Evolutionary conservation across 1,139 yeast genomes (phyloP), one percentile per base, ranked within the genome.

Genomic region (Taphrina populina): DNA sequence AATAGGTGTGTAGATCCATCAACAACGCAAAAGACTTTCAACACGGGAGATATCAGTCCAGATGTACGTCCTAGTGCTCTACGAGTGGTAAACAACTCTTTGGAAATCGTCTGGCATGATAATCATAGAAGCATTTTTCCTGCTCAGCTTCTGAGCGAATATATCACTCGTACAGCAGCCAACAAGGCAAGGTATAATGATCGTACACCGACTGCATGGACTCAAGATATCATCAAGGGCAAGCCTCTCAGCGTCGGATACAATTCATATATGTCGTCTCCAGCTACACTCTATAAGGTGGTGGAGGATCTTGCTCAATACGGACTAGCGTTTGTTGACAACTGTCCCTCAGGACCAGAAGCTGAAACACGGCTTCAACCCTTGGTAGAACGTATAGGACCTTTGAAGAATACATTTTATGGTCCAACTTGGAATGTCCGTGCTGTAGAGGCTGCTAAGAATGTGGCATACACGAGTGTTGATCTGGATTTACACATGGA

Each of bases 401-500:
- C 84, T 62, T 73, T 85, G 58, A 83, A 82, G 63, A 74, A 77
- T 60, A 85, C 95, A 0, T 83, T 86, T 63, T 84, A 84, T 64
- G 95, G 95, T 0, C 75, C 79, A 1, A 72, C 82, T 2, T 86
- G 87, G 71, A 86, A 85, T 65, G 92, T 85, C 4, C 76, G 75
- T 57, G 79, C 80, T 36, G 76, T 75, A 8, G 76, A 79, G 8
- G 69, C 76, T 26, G 85, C 92, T n/a, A 80, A 77, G 56, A 84
- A 86, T 62, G 82, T 85, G 49, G 94, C 94, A 1, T 81, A 84
- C 64, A 83, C 94, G 2, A 74, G 76, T 51, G 76, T 76, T 1
- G 80, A 80, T 61, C 73, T 86, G 54, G 92, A 92, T 2, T 72
- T 86, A 58, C 95, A 86, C 64, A 85, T 84, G 87, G 95, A 86